These are phyloP conservation scores for Zopfochytrium polystomum DNA, from an alignment of 371 early-diverging fungal species.

Conservation along the genomic window DNA sequence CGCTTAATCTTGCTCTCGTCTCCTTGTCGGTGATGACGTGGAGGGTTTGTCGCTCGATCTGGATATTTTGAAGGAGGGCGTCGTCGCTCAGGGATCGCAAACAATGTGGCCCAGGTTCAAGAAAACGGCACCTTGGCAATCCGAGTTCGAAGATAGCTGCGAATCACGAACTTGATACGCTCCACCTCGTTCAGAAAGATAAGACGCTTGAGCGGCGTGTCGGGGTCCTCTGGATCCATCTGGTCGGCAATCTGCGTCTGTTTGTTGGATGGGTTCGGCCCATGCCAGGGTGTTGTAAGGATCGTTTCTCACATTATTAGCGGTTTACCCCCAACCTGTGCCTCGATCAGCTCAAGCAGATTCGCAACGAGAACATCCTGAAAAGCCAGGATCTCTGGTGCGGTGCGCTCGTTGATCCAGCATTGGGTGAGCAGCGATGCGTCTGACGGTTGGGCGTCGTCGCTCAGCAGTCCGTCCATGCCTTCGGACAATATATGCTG, in stretches of 20 bases:
- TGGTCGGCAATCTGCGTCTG: conserved; percentile 28
- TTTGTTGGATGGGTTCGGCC: too few relatives aligned
- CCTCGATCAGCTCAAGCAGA: conserved; percentile 61
- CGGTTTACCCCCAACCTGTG: too few relatives aligned
- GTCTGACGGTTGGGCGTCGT: too few relatives aligned
- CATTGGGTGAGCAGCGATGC: conserved; percentile 57
- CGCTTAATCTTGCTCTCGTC: conserved; percentile 18
- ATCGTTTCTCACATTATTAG: too few relatives aligned
- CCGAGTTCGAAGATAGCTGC: conserved; percentile 70
- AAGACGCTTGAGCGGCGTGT: conserved; percentile 52
- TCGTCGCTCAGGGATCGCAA: neutral
- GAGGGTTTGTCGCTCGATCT: conserved; percentile 34
- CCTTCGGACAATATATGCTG: too few relatives aligned
- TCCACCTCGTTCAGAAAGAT: conserved; percentile 79
- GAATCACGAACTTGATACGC: conserved; percentile 71
- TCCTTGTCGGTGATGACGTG: conserved; percentile 14
- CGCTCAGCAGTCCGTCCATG: too few relatives aligned
- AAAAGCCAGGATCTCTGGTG: conserved; percentile 73
- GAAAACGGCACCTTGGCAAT: conserved; percentile 50
- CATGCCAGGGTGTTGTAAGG: too few relatives aligned
- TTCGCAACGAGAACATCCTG: conserved; percentile 53
- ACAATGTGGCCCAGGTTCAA: neutral
- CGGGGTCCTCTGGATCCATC: conserved; percentile 12
- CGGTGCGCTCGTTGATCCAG: conserved; percentile 78
- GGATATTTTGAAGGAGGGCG: too few relatives aligned